Percentiles rank a stretch among this genome's conserved stretches.
Evolutionary conservation across 2,329 filamentous ascomycete genomes (phyloP).

Genomic region (Colletotrichum nymphaeae): DNA sequence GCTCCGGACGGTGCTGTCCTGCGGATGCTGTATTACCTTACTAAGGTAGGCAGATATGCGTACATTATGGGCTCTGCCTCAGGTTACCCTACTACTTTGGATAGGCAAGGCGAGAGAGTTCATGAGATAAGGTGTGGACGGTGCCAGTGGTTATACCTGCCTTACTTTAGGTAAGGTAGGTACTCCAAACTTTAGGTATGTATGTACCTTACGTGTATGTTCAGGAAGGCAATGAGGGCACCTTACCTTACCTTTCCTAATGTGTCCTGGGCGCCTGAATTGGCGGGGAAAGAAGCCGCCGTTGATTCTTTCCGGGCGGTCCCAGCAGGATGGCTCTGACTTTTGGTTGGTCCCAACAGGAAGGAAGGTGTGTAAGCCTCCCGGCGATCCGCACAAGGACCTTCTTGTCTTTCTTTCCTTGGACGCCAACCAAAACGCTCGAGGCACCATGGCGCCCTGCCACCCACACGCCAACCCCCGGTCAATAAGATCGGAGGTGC

Average conservation of each 20-base stretch:
- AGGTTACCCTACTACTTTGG: no score
- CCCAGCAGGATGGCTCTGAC: conserved; percentile 9
- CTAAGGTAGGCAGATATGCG: neutral
- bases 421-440: neutral
- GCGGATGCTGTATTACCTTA: neutral
- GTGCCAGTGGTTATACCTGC: no score
- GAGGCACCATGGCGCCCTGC: no score
- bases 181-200: no score
- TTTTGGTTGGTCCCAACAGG: conserved; percentile 15
- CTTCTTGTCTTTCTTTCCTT: neutral
- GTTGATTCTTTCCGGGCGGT: neutral
- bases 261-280: neutral
- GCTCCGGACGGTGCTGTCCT: neutral
- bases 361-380: conserved; percentile 21
- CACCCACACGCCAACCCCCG: no score
- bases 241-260: neutral
- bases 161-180: no score
- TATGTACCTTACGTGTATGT: no score
- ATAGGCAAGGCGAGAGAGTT: no score
- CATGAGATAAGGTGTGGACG: no score
- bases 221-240: neutral
- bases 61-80: neutral
- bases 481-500: neutral
- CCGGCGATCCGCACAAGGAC: conserved; percentile 21
- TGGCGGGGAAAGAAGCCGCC: neutral